phyloP scores from a whole-genome alignment of 768 basidiomycete genomes.

The Rhizopogon roseolus region DNA sequence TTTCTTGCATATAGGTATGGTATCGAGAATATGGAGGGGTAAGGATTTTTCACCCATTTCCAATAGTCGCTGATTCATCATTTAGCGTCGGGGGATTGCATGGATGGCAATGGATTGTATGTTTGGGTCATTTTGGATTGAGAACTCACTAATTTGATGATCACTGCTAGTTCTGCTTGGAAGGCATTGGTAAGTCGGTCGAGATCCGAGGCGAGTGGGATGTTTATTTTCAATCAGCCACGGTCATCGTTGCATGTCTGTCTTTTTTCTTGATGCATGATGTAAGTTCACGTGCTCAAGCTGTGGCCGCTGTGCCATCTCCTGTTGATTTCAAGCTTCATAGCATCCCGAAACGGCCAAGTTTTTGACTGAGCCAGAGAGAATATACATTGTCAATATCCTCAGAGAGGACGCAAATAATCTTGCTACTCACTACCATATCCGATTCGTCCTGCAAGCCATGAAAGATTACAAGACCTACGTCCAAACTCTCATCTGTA shows the following conservation, averaged over 20 bases:
- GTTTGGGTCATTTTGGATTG: background rate
- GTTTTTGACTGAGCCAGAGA: constrained; percentile 46
- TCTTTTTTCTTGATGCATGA: constrained; percentile 51
- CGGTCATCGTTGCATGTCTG: constrained; percentile 10
- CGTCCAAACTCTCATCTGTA: constrained; percentile 31
- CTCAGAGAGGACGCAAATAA: constrained; percentile 41
- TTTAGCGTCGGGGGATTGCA: constrained; percentile 22
- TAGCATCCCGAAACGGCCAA: constrained; percentile 55
- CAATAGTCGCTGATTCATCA: background rate
- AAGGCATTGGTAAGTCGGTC: constrained; percentile 20
- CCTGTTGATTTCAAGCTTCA: background rate
- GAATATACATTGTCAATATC: constrained; percentile 31
- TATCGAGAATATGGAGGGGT: constrained; percentile 30
- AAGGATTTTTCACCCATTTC: constrained; percentile 15
- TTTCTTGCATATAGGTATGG: constrained; percentile 23
- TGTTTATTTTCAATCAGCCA: constrained; percentile 11
- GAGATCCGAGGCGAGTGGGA: background rate
- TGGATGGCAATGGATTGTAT: constrained; percentile 34
- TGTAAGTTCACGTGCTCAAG: constrained; percentile 21
- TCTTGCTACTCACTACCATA: constrained; percentile 39
- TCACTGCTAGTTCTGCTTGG: constrained; percentile 22
- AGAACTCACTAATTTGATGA: background rate
- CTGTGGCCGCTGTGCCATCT: background rate
- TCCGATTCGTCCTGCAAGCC: constrained; percentile 44
- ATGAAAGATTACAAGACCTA: constrained; percentile 40